Percentiles rank a stretch among this genome's conserved stretches.
Evolutionary conservation across 1,284 basidiomycete genomes (phyloP).

Genomic region (Moesziomyces parantarcticus): DNA sequence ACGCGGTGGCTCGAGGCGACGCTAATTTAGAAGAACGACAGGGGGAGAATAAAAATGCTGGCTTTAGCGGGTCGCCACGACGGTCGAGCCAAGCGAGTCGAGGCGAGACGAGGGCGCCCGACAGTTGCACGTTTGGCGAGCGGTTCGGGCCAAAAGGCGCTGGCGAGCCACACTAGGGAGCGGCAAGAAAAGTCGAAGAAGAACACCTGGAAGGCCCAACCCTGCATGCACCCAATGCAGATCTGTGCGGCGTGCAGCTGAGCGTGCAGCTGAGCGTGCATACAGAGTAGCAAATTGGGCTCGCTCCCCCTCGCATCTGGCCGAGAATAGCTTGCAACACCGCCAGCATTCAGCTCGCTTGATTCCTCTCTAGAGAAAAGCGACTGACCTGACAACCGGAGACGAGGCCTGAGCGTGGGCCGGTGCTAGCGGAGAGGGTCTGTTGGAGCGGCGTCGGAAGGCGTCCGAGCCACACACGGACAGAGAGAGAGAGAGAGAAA

Average conservation of each 20-base stretch:
- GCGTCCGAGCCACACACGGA: no score
- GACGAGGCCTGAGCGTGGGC: not conserved
- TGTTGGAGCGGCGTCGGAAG: no score
- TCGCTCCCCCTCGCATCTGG: conserved; percentile 1
- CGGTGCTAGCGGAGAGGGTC: not conserved
- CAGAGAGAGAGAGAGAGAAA: no score
- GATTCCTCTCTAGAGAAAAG: no score
- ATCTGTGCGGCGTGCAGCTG: conserved; percentile 44
- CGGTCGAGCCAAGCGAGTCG: no score
- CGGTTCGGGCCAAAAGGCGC: no score
- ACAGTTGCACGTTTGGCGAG: no score
- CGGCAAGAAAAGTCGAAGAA: conserved; percentile 5
- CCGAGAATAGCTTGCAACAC: not conserved
- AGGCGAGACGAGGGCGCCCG: not conserved
- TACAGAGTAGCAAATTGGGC: not conserved
- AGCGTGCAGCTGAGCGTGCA: conserved; percentile 13
- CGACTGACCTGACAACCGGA: not conserved
- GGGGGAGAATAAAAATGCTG: not conserved
- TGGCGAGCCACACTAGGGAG: conserved; percentile 5
- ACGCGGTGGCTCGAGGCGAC: not conserved
- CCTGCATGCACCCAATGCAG: conserved; percentile 31
- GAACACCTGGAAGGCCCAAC: conserved; percentile 7
- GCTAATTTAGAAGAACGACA: not conserved
- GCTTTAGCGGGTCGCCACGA: not conserved
- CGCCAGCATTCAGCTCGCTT: not conserved